Evolutionary conservation across 352 stramenopile species (phyloP).

Genomic region (Pythium biforme): DNA sequence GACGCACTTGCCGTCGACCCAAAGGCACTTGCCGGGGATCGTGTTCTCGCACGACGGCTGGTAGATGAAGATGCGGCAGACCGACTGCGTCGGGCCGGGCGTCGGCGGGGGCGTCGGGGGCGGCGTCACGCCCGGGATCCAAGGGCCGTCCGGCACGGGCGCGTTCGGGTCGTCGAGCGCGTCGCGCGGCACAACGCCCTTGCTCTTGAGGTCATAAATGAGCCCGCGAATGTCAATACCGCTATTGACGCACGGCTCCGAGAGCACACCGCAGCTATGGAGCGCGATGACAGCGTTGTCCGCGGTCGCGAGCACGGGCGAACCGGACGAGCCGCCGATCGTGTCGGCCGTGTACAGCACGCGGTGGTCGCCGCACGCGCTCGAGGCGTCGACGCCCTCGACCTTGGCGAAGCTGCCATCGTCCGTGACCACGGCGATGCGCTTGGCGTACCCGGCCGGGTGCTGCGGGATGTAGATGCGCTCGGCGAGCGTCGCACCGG

Average conservation of each 20-base stretch:
- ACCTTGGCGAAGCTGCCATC: conserved; percentile 21
- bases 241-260: conserved; percentile 18
- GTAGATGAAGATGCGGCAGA: conserved; percentile 21
- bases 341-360: conserved; percentile 29
- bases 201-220: conserved; percentile 15
- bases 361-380: conserved; percentile 18
- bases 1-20: conserved; percentile 12
- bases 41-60: conserved; percentile 12
- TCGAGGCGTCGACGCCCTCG: conserved; percentile 14
- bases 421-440: conserved; percentile 34
- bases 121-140: conserved; percentile 13
- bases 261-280: conserved; percentile 24
- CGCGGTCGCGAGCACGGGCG: conserved; percentile 8
- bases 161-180: conserved; percentile 16
- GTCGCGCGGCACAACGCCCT: conserved; percentile 16
- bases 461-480: conserved; percentile 64
- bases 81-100: conserved; percentile 15
- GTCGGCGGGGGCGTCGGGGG: conserved; percentile 12
- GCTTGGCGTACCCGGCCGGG: conserved; percentile 58
- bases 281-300: conserved; percentile 26
- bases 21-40: conserved; percentile 11
- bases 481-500: conserved; percentile 17
- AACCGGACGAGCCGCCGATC: conserved; percentile 20
- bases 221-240: conserved; percentile 19
- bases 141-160: conserved; percentile 5